These are phyloP conservation scores for Clavispora carvajalis DNA, from an alignment of 805 yeast species.

Conservation along the genomic window DNA sequence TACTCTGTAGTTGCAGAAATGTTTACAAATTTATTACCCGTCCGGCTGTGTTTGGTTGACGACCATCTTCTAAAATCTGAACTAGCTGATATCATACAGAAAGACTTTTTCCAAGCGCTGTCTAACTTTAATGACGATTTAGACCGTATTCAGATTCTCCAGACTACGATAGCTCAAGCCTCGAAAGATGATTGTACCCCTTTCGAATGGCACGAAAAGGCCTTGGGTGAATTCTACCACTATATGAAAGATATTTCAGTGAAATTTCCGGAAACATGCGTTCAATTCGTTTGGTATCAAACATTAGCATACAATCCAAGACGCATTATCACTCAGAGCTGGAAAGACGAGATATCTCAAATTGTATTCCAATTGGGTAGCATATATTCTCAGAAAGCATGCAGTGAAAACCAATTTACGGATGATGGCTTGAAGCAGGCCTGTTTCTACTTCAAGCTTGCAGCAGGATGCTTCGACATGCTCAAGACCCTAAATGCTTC, in stretches of 20 bases:
- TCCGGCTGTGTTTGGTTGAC: constrained; percentile 48
- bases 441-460: constrained; percentile 58
- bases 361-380: constrained; percentile 68
- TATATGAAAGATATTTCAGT: constrained; percentile 38
- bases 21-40: constrained; percentile 37
- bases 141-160: constrained; percentile 34
- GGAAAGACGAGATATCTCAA: constrained; percentile 48
- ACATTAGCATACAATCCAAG: constrained; percentile 53
- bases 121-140: constrained; percentile 33
- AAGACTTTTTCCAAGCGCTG: constrained; percentile 40
- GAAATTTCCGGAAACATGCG: constrained; percentile 61
- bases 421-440: constrained; percentile 57
- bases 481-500: neutral
- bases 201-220: constrained; percentile 15
- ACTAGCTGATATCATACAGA: constrained; percentile 40
- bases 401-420: constrained; percentile 36
- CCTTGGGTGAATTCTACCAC: constrained; percentile 42
- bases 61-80: constrained; percentile 35
- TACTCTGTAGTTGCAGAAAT: too few species aligned
- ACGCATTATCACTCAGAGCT: constrained; percentile 17
- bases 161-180: constrained; percentile 35
- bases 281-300: constrained; percentile 69
- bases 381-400: constrained; percentile 52
- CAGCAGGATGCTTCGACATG: constrained; percentile 59
- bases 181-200: constrained; percentile 23